Percentiles rank a stretch among this genome's conserved stretches.
These are phyloP conservation scores for Fusarium graminum DNA, from an alignment of 2,329 filamentous ascomycete genomes.

Conservation along the genomic window DNA sequence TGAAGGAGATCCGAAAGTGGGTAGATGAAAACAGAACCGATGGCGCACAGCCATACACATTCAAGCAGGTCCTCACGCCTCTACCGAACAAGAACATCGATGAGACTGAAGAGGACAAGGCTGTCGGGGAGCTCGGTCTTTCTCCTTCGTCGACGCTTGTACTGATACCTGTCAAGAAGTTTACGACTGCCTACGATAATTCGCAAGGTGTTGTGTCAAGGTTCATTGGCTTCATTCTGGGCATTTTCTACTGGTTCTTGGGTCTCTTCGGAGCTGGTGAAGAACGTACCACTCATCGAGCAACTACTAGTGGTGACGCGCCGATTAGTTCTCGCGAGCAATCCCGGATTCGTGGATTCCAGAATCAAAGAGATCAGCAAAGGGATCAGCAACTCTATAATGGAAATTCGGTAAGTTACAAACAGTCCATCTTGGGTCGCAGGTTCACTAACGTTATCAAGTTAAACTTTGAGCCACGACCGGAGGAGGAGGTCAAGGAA, in stretches of 20 bases:
- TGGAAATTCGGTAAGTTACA: slow-evolving; percentile 81
- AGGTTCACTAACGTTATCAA: slow-evolving; percentile 55
- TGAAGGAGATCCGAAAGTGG: slow-evolving; percentile 81
- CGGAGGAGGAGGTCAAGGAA: slow-evolving; percentile 67
- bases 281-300: slow-evolving; percentile 10
- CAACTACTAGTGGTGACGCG: slow-evolving; percentile 10
- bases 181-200: slow-evolving; percentile 58
- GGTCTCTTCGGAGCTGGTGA: slow-evolving; percentile 51
- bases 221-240: slow-evolving; percentile 51
- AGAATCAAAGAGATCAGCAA: slow-evolving; percentile 65
- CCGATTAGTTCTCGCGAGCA: slow-evolving; percentile 42
- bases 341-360: slow-evolving; percentile 48
- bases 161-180: slow-evolving; percentile 75
- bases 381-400: slow-evolving; percentile 85
- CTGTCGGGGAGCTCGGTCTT: slow-evolving; percentile 77
- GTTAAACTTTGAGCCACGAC: slow-evolving; percentile 77
- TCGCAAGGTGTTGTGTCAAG: slow-evolving; percentile 49
- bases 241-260: slow-evolving; percentile 55
- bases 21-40: slow-evolving; percentile 74
- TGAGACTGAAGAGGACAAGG: slow-evolving; percentile 77
- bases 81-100: slow-evolving; percentile 80
- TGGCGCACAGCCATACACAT: slow-evolving; percentile 76
- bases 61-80: slow-evolving; percentile 86
- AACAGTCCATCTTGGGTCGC: background rate
- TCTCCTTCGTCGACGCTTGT: slow-evolving; percentile 86